Conservation (phyloP, 305 asterid genomes). For the Striga hermonthica region DNA sequence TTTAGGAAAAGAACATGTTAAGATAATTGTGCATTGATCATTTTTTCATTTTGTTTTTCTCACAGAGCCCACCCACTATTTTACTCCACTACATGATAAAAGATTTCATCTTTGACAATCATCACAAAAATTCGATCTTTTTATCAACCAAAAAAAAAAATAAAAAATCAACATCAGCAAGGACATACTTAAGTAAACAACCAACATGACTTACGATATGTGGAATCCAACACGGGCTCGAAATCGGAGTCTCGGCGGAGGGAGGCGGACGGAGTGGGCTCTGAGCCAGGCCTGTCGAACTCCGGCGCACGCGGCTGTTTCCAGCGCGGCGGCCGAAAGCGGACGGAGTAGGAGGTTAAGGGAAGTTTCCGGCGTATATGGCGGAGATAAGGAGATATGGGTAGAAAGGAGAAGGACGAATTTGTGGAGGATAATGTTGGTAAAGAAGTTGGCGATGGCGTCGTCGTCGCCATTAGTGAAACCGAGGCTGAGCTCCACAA, state of each 20-base stretch:
- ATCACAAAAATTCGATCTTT: constrained; percentile 20
- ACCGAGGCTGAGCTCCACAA: neutral
- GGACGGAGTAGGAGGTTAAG: constrained; percentile 33
- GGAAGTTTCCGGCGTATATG: constrained; percentile 43
- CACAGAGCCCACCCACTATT: too few species aligned
- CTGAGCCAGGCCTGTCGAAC: constrained; percentile 46
- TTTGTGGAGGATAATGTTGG: constrained; percentile 45
- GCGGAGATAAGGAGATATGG: constrained; percentile 32
- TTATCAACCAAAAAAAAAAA: neutral
- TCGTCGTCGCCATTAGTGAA: constrained; percentile 37
- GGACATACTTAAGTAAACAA: neutral
- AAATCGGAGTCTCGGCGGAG: constrained; percentile 43
- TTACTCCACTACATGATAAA: too few species aligned
- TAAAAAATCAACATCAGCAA: too few species aligned
- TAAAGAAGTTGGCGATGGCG: constrained; percentile 33
- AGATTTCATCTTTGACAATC: neutral
- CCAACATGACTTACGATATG: constrained; percentile 43
- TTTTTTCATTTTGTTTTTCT: too few species aligned
- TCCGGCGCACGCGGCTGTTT: constrained; percentile 35
- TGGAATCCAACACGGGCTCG: constrained; percentile 52
- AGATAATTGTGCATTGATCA: too few species aligned
- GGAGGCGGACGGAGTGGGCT: constrained; percentile 21
- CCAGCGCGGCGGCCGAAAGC: constrained; percentile 32
- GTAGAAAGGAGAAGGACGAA: constrained; percentile 37
- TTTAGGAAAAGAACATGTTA: too few species aligned